Evolutionary conservation across 805 yeast genomes (phyloP), one percentile per base, ranked within the genome.

Genomic region (Ogataea siamensis): DNA sequence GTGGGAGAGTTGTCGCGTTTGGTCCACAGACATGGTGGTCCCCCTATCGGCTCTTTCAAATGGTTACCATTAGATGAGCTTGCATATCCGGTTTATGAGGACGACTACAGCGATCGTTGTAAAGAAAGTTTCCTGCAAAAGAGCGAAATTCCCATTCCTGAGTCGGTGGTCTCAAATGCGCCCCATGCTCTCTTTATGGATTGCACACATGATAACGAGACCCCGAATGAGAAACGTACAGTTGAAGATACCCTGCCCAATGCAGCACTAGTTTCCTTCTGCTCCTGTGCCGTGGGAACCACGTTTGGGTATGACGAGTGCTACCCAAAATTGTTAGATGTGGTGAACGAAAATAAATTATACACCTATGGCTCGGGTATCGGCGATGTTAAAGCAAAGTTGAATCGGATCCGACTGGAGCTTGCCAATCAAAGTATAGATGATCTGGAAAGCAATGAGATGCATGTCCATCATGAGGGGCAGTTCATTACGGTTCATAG

Each of bases 131-230:
- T 57, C 7, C 62, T 54, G 28, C 59, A 70, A 22, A 68, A 66
- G 16, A 76, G 88, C 5, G 88, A 83, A 56, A 64, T 83, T 44
- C 78, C 78, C 43, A 71, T 85, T 33, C 91, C 94, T 2, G 72
- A 71, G 47, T 68, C 76, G 7, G 68, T 91, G 32, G 69, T 79
- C 2, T 70, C 82, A 4, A 75, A 80, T 29, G 78, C 81, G n/a
- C 94, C 95, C 4, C 97, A 88, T 63, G 96, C 98, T 0, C 68
- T 93, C 51, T 83, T 91, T 51, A 91, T 93, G 97, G 98, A 93
- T 57, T 91, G 97, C 55, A 89, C 98, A 2, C 99, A 91, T 60
- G 99, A 91, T 60, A 91, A 91, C 56, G 93, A 88, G 63, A 82
- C 80, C 14, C 95, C 97, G 2, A 74, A 71, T 28, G 94, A 91